Conservation (phyloP, 176 grass and related monocot genomes). For the Phoenix roebelenii region DNA sequence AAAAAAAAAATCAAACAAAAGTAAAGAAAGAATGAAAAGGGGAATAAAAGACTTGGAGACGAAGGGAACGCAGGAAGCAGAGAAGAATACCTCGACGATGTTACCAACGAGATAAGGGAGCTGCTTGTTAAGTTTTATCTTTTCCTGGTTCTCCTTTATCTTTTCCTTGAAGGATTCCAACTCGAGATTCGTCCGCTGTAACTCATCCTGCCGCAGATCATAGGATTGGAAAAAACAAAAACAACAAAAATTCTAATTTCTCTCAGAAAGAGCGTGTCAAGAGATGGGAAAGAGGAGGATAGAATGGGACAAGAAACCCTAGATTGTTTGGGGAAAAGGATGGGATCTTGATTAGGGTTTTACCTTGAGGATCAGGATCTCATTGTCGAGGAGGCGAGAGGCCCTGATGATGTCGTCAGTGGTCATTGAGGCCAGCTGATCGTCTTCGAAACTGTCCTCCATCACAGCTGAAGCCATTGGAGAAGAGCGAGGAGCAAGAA, state of each 20-base stretch:
- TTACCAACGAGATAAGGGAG: constrained; percentile 74
- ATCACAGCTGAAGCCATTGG: constrained; percentile 27
- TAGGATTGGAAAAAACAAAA: neutral
- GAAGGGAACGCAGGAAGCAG: neutral
- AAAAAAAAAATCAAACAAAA: too few relatives aligned
- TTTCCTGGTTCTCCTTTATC: constrained; percentile 82
- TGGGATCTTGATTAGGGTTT: constrained; percentile 2
- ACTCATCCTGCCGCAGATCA: constrained; percentile 33
- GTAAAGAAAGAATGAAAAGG: too few relatives aligned
- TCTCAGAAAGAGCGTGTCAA: too few relatives aligned
- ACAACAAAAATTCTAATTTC: too few relatives aligned
- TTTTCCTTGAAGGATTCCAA: constrained; percentile 68
- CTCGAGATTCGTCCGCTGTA: constrained; percentile 64
- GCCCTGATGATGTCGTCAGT: constrained; percentile 44
- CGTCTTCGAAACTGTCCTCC: constrained; percentile 35
- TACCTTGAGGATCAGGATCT: constrained; percentile 84
- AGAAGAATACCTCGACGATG: constrained; percentile 57
- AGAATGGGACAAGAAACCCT: neutral
- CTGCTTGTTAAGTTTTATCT: constrained; percentile 85
- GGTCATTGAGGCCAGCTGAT: constrained; percentile 62
- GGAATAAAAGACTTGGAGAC: neutral
- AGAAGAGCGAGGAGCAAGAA: neutral
- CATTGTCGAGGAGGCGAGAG: constrained; percentile 64
- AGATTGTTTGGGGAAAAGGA: neutral
- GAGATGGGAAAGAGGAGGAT: neutral